A percentile compares a stretch with the other conserved stretches of the same genome.
Conservation (phyloP, 1,139 yeast genomes). For the Pneumocystis oryctolagi region DNA sequence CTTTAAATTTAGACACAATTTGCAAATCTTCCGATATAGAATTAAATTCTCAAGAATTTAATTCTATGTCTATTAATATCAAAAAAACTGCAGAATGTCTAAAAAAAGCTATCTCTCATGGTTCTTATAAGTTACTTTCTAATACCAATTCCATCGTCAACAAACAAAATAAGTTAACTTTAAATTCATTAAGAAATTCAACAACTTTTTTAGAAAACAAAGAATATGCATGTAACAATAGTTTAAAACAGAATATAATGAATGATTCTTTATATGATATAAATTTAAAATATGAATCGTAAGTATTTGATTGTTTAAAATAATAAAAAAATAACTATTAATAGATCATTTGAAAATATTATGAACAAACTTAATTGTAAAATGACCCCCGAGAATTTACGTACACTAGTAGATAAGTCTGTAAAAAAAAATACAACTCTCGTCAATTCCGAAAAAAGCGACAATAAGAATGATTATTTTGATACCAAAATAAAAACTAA, state of each 20-base stretch:
- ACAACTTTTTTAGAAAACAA: background rate
- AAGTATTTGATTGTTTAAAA: background rate
- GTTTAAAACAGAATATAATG: background rate
- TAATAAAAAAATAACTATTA: background rate
- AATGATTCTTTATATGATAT: background rate
- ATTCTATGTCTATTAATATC: background rate
- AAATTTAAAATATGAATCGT: background rate
- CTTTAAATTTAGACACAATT: background rate
- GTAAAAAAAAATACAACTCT: background rate
- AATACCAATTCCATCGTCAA: background rate
- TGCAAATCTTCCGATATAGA: background rate
- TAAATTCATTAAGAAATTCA: background rate
- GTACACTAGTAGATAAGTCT: background rate
- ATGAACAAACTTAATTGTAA: background rate
- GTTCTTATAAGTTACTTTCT: background rate
- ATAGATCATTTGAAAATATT: background rate
- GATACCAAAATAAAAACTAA: background rate
- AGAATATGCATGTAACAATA: background rate
- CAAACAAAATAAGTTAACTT: background rate
- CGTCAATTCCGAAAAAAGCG: background rate
- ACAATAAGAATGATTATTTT: background rate
- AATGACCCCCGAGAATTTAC: background rate
- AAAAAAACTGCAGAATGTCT: background rate
- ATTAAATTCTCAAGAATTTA: background rate
- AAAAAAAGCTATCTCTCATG: background rate